These are phyloP conservation scores for Halophytophthora polymorphica DNA, from an alignment of 352 stramenopile genomes.

Conservation along the genomic window DNA sequence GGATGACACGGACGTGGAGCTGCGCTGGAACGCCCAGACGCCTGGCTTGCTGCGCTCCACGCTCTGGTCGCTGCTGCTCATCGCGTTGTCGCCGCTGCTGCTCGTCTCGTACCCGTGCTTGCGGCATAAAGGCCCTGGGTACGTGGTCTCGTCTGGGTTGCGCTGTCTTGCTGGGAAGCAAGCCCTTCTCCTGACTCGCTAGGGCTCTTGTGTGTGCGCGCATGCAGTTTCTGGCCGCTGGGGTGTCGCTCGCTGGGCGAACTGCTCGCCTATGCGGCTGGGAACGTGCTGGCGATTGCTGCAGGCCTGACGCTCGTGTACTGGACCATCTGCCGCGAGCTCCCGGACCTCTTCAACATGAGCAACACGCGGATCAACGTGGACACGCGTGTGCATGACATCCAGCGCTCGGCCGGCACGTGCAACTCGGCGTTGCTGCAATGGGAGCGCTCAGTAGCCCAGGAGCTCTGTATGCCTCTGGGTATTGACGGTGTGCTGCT, in stretches of 20 bases:
- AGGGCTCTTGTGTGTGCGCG: neutral
- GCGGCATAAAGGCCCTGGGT: slow-evolving; percentile 51
- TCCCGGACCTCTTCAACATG: slow-evolving; percentile 40
- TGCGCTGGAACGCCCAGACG: neutral
- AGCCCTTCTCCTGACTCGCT: neutral
- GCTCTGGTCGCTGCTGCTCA: slow-evolving; percentile 49
- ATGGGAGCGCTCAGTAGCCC: slow-evolving; percentile 39
- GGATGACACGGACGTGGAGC: slow-evolving; percentile 23
- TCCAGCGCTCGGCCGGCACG: slow-evolving; percentile 26
- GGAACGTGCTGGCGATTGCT: slow-evolving; percentile 43
- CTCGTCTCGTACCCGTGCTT: slow-evolving; percentile 52
- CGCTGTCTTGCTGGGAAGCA: neutral
- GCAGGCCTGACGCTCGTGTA: slow-evolving; percentile 52
- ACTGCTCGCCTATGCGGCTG: slow-evolving; percentile 39
- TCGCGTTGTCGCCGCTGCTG: slow-evolving; percentile 57
- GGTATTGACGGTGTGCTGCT: slow-evolving; percentile 46
- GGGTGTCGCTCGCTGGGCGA: slow-evolving; percentile 50
- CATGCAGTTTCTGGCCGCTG: slow-evolving; percentile 65
- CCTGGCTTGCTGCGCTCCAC: slow-evolving; percentile 49
- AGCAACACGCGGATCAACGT: slow-evolving; percentile 38
- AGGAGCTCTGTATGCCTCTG: slow-evolving; percentile 57
- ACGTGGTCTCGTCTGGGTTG: slow-evolving; percentile 9
- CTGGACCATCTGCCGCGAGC: slow-evolving; percentile 57
- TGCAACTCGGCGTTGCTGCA: slow-evolving; percentile 46
- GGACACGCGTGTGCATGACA: slow-evolving; percentile 34